Evolutionary conservation across 495 filamentous ascomycete genomes (phyloP).

Genomic region (Copromyces sp.): DNA sequence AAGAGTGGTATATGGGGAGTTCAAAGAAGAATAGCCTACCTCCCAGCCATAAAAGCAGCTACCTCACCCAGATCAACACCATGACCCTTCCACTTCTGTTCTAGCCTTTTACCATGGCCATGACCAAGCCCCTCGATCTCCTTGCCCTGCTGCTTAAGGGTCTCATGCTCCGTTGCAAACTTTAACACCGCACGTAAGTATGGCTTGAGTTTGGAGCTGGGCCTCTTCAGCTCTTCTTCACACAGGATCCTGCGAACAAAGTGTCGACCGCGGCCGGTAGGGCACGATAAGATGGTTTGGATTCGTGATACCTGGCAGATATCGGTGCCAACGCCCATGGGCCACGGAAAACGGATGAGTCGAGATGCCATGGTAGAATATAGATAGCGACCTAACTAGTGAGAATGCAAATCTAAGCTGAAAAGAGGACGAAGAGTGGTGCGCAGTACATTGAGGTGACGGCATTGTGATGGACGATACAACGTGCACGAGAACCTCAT

Average conservation of each 20-base stretch:
- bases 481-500: not conserved
- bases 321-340: slow-evolving; percentile 45
- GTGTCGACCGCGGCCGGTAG: slow-evolving; percentile 4
- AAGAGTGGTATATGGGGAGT: not conserved
- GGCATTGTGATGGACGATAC: not conserved
- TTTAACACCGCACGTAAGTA: not conserved
- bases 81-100: not conserved
- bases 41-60: slow-evolving; percentile 38
- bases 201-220: not conserved
- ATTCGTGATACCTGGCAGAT: slow-evolving; percentile 43
- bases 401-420: not conserved
- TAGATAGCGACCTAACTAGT: not conserved
- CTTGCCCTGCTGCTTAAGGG: not conserved
- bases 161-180: not conserved
- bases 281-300: slow-evolving; percentile 19
- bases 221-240: slow-evolving; percentile 20
- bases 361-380: not conserved
- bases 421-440: not conserved
- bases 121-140: not conserved
- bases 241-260: slow-evolving; percentile 36
- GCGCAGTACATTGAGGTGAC: not conserved
- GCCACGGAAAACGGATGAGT: slow-evolving; percentile 33
- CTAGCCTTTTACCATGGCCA: not conserved
- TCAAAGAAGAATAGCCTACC: slow-evolving; percentile 22
- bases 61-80: slow-evolving; percentile 14